These are phyloP conservation scores for Lecanicillium sp. DNA, from an alignment of 2,329 filamentous ascomycete species.

Conservation along the genomic window DNA sequence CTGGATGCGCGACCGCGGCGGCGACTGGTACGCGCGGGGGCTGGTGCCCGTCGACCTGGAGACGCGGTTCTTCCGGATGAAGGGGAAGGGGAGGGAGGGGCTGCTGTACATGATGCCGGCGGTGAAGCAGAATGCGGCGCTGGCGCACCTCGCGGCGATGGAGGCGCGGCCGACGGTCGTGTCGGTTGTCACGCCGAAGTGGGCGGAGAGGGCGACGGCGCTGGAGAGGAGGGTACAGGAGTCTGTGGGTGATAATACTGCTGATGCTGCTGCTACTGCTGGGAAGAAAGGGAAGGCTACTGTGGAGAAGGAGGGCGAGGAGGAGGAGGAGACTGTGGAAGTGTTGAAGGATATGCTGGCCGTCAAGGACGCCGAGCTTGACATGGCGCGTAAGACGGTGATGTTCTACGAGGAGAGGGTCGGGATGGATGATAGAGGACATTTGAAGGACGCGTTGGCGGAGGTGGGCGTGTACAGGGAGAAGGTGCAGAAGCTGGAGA, in stretches of 20 bases:
- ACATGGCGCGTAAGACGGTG: constrained; percentile 16
- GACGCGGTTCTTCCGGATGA: constrained; percentile 49
- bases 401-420: constrained; percentile 17
- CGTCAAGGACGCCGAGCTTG: constrained; percentile 19
- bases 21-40: constrained; percentile 32
- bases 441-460: constrained; percentile 8
- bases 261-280: too few relatives aligned
- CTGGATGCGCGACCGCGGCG: constrained; percentile 24
- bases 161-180: constrained; percentile 38
- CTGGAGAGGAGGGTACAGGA: constrained; percentile 25
- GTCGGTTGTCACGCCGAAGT: constrained; percentile 25
- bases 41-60: constrained; percentile 43
- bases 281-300: constrained; percentile 18
- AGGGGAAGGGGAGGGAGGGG: constrained; percentile 33
- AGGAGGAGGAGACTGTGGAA: constrained; percentile 10
- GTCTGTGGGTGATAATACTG: too few relatives aligned
- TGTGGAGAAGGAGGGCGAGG: constrained; percentile 20
- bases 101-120: constrained; percentile 51
- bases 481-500: constrained; percentile 17
- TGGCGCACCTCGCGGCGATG: constrained; percentile 37
- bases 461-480: constrained; percentile 13
- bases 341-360: constrained; percentile 15
- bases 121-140: constrained; percentile 39
- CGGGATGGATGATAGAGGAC: constrained; percentile 2
- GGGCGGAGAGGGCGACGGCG: constrained; percentile 28